Evolutionary conservation across 139 green algal genomes (phyloP), one percentile per base, ranked within the genome.

Genomic region (Chlorella sp.): DNA sequence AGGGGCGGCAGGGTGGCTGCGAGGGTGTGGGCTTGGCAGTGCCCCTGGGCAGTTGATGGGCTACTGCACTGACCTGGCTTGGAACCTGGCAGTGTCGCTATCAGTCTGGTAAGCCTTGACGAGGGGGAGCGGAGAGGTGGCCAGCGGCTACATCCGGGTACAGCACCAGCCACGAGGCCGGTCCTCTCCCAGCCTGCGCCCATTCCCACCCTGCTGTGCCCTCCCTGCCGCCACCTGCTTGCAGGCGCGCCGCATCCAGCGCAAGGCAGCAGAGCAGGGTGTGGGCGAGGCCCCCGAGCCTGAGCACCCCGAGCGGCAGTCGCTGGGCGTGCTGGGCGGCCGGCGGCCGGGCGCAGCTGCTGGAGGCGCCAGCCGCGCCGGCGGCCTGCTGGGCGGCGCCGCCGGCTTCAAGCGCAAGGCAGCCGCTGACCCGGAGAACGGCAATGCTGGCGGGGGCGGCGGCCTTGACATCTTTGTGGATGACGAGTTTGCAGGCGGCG

Each of bases 381-480:
- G 64, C n/a, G 80, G 55, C 12, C 62, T 78, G 32, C 55, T 81
- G 74, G 41, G 51, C 39, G 38, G 36, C 60, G 83, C 36, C 23
- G 47, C 38, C 36, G 65, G 73, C 18, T n/a, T 83, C 25, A 85
- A 80, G 75, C 73, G 84, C 51, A 80, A 80, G 70, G 57, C 70
- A 6, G 70, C 80, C 56, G 84, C 21, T 71, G 60, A 80, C 78
- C 72, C 82, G 84, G 44, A 81, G 57, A 82, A 72, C 51, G 51
- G 51, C 51, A 60, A 60, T 60, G 51, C 51, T 36, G 70, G 4
- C 5, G 26, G 23, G 3, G 28, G 63, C 80, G 21, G 70, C 30
- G 88, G 88, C 25, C 80, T 96, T 15, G 91, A 93, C 28, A 88
- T 97, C 20, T 96, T 91, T 87, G 89, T 93, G 36, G 94, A 97